A percentile compares a stretch with the other conserved stretches of the same genome.
These are phyloP conservation scores for Niebla homalea DNA, from an alignment of 495 filamentous ascomycete genomes.

Conservation along the genomic window DNA sequence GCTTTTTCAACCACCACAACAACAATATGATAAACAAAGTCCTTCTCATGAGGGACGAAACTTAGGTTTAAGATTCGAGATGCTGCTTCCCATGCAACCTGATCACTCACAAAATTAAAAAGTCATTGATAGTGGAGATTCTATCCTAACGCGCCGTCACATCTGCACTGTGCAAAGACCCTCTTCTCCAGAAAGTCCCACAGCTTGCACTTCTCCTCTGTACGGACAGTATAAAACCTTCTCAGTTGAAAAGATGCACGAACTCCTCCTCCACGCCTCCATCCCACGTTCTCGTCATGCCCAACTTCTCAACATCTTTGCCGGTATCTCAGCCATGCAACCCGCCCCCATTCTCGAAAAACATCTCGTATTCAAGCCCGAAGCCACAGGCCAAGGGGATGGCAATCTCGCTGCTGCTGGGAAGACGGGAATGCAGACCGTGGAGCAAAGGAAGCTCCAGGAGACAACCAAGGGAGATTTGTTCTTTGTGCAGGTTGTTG, in stretches of 20 bases:
- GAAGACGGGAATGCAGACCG: constrained; percentile 28
- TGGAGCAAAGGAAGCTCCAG: constrained; percentile 25
- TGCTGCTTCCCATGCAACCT: no score
- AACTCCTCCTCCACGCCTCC: constrained; percentile 38
- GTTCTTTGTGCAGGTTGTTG: constrained; percentile 39
- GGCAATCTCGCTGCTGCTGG: constrained; percentile 22
- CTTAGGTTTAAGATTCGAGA: no score
- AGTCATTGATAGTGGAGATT: no score
- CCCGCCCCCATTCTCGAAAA: constrained; percentile 46
- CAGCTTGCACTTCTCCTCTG: no score
- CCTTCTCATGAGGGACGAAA: no score
- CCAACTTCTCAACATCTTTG: constrained; percentile 54
- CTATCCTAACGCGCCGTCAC: no score
- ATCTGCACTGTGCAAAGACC: no score
- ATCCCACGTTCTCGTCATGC: constrained; percentile 32
- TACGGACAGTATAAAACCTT: no score
- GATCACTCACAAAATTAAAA: no score
- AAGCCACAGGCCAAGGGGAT: constrained; percentile 24
- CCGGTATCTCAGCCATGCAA: constrained; percentile 54
- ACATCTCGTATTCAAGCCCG: constrained; percentile 53
- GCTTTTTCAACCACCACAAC: no score
- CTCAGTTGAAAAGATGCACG: constrained; percentile 32
- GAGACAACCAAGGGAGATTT: constrained; percentile 37
- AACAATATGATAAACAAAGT: no score
- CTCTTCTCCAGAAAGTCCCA: no score